phyloP scores from a whole-genome alignment of 2,329 filamentous ascomycete species.

The Trichoderma oligosporum region DNA sequence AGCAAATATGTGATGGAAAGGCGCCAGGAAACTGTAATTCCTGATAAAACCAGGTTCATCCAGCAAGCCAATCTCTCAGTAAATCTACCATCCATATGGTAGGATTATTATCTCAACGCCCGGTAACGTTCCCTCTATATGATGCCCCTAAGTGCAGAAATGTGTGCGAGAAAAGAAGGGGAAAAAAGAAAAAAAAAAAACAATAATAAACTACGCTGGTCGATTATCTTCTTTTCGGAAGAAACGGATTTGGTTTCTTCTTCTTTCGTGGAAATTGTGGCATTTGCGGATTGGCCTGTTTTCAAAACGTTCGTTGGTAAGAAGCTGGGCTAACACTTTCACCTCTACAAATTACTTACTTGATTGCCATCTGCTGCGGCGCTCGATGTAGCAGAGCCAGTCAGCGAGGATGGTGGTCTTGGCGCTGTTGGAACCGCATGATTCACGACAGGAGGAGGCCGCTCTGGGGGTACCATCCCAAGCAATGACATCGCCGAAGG shows the following conservation, averaged over 20 bases:
- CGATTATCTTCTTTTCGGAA: constrained; percentile 36
- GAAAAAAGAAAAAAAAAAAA: not conserved
- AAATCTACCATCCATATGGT: not conserved
- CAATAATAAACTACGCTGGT: not conserved
- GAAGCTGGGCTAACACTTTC: not conserved
- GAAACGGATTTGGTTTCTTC: constrained; percentile 43
- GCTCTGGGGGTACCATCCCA: constrained; percentile 45
- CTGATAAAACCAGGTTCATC: not conserved
- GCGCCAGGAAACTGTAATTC: not conserved
- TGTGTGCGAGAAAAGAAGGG: not conserved
- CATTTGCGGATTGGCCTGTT: constrained; percentile 22
- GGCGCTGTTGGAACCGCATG: constrained; percentile 16
- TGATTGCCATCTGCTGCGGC: constrained; percentile 21
- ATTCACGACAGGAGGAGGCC: constrained; percentile 34
- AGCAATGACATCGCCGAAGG: constrained; percentile 52
- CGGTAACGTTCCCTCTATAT: constrained; percentile 1
- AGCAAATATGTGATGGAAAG: not conserved
- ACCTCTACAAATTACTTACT: not conserved
- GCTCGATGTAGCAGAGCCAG: not conserved
- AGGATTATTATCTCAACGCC: not conserved
- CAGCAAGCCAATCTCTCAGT: not conserved
- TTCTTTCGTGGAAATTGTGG: constrained; percentile 37
- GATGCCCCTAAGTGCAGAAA: not conserved
- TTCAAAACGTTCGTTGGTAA: not conserved
- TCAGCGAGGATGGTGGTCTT: constrained; percentile 25